Evolutionary conservation across 164 flowering plant species (phyloP).

Genomic region (Magnolia officinalis): DNA sequence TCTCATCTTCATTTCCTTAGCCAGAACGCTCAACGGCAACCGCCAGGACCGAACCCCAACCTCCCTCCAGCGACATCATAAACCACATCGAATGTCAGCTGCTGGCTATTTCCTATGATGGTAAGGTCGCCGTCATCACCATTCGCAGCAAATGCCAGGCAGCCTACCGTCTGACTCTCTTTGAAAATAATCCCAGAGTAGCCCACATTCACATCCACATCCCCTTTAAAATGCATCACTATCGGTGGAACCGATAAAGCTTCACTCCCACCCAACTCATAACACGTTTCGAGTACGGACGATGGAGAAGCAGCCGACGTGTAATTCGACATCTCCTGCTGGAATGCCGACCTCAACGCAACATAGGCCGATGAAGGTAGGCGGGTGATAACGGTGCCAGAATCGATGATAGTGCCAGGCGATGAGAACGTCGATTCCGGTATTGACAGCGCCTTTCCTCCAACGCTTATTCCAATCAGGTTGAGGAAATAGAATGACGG

Average conservation of each 20-base stretch:
- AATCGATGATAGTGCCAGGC: conserved; percentile 42
- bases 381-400: conserved; percentile 56
- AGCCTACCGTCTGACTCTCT: conserved; percentile 11
- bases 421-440: conserved; percentile 13
- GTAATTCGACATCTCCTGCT: conserved; percentile 40
- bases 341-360: conserved; percentile 35
- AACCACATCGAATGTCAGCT: conserved; percentile 31
- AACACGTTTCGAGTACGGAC: conserved; percentile 63
- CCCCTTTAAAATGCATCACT: conserved; percentile 20
- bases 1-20: too few species aligned
- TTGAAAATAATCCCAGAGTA: conserved; percentile 20
- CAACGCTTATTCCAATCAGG: conserved; percentile 26
- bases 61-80: conserved; percentile 35
- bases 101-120: conserved; percentile 44
- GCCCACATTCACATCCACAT: conserved; percentile 19
- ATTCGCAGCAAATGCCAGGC: conserved; percentile 42
- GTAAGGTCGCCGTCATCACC: conserved; percentile 6
- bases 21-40: conserved; percentile 17
- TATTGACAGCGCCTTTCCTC: conserved; percentile 23
- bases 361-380: conserved; percentile 43
- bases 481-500: conserved; percentile 33
- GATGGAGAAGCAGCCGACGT: conserved; percentile 10
- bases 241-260: conserved; percentile 23
- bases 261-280: conserved; percentile 28
- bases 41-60: conserved; percentile 39